Conservation (phyloP, 768 basidiomycete genomes). For the Kwoniella europaea region DNA sequence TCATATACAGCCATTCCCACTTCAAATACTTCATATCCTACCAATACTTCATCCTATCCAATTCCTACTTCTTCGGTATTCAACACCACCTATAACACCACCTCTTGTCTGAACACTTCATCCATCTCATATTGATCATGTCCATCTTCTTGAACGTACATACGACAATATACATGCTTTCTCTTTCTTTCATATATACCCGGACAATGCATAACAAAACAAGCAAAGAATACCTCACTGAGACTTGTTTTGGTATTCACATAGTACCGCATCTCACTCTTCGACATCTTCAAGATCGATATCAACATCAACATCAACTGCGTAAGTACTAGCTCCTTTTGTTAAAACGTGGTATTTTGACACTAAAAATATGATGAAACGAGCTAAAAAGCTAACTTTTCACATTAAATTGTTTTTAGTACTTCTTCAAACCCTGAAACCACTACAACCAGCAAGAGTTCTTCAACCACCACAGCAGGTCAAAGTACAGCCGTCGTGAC, state of each 20-base stretch:
- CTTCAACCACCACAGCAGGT: not conserved
- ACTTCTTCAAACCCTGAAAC: constrained; percentile 16
- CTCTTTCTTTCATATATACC: too few species aligned
- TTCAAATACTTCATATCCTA: not conserved
- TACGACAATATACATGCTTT: not conserved
- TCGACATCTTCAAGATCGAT: not conserved
- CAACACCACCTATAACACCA: too few species aligned
- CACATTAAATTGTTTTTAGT: constrained; percentile 15
- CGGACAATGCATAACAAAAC: not conserved
- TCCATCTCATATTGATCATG: constrained; percentile 4
- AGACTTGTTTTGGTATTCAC: not conserved
- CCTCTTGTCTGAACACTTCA: not conserved
- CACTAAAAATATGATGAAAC: constrained; percentile 14
- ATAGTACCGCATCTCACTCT: not conserved
- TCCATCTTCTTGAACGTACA: not conserved
- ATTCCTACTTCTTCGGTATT: not conserved
- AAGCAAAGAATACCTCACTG: too few species aligned
- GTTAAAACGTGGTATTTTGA: constrained; percentile 15
- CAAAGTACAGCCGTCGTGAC: constrained; percentile 7
- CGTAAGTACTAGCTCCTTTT: not conserved
- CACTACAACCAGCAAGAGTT: not conserved
- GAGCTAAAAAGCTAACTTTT: constrained; percentile 9
- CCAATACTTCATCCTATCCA: not conserved
- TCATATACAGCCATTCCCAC: not conserved
- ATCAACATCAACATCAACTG: constrained; percentile 3